A percentile compares a stretch with the other conserved stretches of the same genome.
These are phyloP conservation scores for Quercus phellos DNA, from an alignment of 331 rosid genomes.

Conservation along the genomic window DNA sequence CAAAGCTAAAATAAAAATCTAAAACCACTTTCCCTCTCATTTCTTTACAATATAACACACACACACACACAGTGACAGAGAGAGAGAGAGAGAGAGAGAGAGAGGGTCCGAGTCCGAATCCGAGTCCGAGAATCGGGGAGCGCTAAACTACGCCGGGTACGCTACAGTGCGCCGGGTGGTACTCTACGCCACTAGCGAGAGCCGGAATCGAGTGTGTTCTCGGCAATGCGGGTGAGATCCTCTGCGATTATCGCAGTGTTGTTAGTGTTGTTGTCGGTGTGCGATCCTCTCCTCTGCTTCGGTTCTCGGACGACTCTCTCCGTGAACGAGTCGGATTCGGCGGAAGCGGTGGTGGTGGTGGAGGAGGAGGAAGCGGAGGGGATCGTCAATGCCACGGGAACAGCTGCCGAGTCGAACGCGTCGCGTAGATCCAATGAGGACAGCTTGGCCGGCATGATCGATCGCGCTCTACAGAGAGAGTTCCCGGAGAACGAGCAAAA, in stretches of 20 bases:
- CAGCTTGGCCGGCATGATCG: constrained; percentile 83
- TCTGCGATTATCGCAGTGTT: constrained; percentile 29
- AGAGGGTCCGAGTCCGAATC: no score
- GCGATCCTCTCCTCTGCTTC: constrained; percentile 31
- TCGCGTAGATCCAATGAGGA: constrained; percentile 59
- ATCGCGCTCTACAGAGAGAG: constrained; percentile 87
- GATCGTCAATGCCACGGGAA: constrained; percentile 44
- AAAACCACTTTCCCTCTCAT: no score
- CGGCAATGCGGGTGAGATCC: constrained; percentile 63
- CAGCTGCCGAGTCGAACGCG: constrained; percentile 33
- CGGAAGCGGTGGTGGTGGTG: constrained; percentile 18
- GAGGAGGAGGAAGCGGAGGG: constrained; percentile 4
- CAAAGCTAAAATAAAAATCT: no score
- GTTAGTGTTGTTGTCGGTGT: constrained; percentile 33
- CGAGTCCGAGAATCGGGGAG: no score
- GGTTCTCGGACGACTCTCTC: constrained; percentile 26
- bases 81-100: no score
- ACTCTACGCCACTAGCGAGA: neutral
- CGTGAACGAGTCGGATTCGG: constrained; percentile 28
- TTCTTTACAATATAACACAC: no score
- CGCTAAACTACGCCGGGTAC: constrained; percentile 10
- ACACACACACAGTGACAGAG: no score
- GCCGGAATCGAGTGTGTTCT: neutral
- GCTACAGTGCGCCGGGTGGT: constrained; percentile 20
- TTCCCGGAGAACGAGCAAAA: constrained; percentile 80